Conservation (phyloP, 2,329 filamentous ascomycete genomes). For the Phialophora verrucosa region DNA sequence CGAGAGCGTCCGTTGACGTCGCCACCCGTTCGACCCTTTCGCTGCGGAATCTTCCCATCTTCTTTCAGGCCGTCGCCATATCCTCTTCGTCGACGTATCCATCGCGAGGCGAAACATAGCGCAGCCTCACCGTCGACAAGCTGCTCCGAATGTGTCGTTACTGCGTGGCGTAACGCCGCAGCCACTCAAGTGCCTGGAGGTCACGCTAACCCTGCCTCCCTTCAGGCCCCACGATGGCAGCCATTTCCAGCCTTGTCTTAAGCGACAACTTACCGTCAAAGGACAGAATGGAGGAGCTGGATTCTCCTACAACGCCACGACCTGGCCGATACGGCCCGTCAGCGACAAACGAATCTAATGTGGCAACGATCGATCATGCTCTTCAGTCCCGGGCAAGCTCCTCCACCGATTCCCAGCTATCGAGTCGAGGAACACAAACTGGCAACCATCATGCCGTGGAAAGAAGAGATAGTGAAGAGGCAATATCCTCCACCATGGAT, state of each 20-base stretch:
- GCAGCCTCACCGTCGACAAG: slow-evolving; percentile 14
- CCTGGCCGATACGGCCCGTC: slow-evolving; percentile 25
- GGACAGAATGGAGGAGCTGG: slow-evolving; percentile 31
- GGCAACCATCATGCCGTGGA: slow-evolving; percentile 11
- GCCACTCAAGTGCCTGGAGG: slow-evolving; percentile 16
- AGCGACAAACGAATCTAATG: slow-evolving; percentile 13
- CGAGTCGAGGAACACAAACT: slow-evolving; percentile 13
- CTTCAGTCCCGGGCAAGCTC: slow-evolving; percentile 2
- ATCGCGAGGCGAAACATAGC: slow-evolving; percentile 8
- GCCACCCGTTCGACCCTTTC: slow-evolving; percentile 19
- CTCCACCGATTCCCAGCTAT: slow-evolving; percentile 19
- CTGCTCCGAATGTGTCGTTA: slow-evolving; percentile 30
- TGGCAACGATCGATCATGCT: slow-evolving; percentile 10
- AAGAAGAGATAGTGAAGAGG: slow-evolving; percentile 17
- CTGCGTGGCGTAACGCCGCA: slow-evolving; percentile 34
- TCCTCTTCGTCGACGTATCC: neutral
- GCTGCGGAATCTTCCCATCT: slow-evolving; percentile 12
- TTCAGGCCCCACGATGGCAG: slow-evolving; percentile 28
- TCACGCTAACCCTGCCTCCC: slow-evolving; percentile 25
- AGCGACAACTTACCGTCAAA: slow-evolving; percentile 30
- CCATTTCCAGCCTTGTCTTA: slow-evolving; percentile 36
- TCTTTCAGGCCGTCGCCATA: slow-evolving; percentile 3
- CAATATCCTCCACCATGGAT: slow-evolving; percentile 23
- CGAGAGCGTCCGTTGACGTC: slow-evolving; percentile 29
- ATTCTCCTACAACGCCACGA: slow-evolving; percentile 38